These are phyloP conservation scores for Trichoderma sp. DNA, from an alignment of 2,329 filamentous ascomycete genomes.

Conservation along the genomic window DNA sequence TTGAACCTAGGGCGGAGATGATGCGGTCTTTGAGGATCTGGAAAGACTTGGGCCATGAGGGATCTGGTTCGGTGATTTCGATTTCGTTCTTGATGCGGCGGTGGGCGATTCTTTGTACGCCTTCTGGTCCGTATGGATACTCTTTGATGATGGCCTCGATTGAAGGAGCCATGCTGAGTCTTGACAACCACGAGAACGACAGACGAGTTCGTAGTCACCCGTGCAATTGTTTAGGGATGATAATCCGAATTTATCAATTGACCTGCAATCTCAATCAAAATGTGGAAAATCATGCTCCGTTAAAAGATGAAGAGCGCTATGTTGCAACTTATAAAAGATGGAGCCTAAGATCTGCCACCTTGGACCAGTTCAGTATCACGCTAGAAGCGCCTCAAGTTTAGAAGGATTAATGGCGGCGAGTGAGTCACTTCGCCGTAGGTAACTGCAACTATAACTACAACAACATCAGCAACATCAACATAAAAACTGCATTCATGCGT, in stretches of 20 bases:
- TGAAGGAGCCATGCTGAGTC: conserved; percentile 8
- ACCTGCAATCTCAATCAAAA: neutral
- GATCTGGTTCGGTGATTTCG: conserved; percentile 37
- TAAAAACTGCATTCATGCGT: neutral
- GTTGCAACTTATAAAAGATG: neutral
- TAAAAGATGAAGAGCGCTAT: neutral
- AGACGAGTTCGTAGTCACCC: neutral
- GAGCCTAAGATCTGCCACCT: neutral
- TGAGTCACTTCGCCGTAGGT: neutral
- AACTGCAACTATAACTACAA: neutral
- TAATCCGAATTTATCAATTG: neutral
- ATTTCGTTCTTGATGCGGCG: conserved; percentile 28
- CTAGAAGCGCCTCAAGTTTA: neutral
- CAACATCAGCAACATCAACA: neutral
- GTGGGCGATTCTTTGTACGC: conserved; percentile 27
- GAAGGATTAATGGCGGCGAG: neutral
- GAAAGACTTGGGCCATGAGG: conserved; percentile 37
- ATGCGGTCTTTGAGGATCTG: conserved; percentile 34
- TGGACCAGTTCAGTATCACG: neutral
- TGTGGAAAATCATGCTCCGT: neutral
- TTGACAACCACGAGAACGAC: neutral
- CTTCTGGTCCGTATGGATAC: conserved; percentile 24
- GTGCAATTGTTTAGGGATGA: neutral
- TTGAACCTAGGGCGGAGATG: conserved; percentile 33
- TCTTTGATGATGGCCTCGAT: conserved; percentile 27